Percentiles rank a stretch among this genome's conserved stretches.
phyloP scores from a whole-genome alignment of 805 yeast species.

The Ogataea nakhonphanomensis region DNA sequence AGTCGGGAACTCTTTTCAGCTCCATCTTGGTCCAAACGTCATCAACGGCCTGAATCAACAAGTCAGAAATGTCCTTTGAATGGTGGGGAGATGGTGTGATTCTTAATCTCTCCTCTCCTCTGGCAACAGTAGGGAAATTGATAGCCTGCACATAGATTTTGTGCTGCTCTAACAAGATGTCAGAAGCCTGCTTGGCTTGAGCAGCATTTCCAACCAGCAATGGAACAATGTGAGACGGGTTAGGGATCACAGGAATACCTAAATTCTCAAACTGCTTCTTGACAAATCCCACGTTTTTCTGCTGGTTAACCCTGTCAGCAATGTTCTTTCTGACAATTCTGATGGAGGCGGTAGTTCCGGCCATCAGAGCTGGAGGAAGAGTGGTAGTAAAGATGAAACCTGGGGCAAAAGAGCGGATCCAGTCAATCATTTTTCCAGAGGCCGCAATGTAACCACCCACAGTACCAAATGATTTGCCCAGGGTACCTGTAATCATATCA shows the following conservation, averaged over 20 bases:
- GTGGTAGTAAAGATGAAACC: conserved; percentile 97
- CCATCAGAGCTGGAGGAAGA: conserved; percentile 97
- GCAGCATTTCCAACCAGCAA: conserved; percentile 92
- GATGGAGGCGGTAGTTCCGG: conserved; percentile 87
- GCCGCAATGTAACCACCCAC: conserved; percentile 99
- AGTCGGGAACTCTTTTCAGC: conserved; percentile 71
- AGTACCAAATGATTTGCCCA: conserved; percentile 94
- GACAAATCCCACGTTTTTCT: conserved; percentile 78
- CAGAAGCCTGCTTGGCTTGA: conserved; percentile 88
- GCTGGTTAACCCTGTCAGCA: conserved; percentile 79
- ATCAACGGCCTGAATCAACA: conserved; percentile 75
- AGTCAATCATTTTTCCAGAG: conserved; percentile 75
- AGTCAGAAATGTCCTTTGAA: conserved; percentile 67
- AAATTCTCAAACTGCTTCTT: conserved; percentile 62
- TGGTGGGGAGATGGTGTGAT: conserved; percentile 99
- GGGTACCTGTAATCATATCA: conserved; percentile 95
- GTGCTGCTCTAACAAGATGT: conserved; percentile 77
- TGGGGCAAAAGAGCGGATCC: conserved; percentile 95
- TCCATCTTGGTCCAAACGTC: conserved; percentile 71
- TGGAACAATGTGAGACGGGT: conserved; percentile 97
- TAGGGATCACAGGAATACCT: conserved; percentile 95
- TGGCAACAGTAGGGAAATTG: conserved; percentile 96
- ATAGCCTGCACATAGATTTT: conserved; percentile 96
- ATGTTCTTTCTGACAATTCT: conserved; percentile 77
- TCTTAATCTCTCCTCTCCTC: conserved; percentile 93